These are phyloP conservation scores for Diaporthe eres DNA, from an alignment of 2,329 filamentous ascomycete genomes.

Conservation along the genomic window DNA sequence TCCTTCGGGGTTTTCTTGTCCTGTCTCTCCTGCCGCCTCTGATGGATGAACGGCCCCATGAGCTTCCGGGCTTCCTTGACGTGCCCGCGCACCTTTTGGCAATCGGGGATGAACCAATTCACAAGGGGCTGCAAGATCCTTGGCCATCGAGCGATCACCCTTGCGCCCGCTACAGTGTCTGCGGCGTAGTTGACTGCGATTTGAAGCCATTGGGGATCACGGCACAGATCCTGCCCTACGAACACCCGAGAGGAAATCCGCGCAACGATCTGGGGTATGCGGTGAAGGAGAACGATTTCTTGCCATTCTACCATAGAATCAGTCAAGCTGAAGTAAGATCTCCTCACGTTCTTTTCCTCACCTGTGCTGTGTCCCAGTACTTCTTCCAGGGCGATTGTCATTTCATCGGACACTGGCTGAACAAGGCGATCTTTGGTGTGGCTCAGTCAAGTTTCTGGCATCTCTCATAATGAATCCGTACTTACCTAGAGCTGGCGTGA, in stretches of 20 bases:
- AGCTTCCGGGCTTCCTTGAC: background rate
- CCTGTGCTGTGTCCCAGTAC: background rate
- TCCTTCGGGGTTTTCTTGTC: background rate
- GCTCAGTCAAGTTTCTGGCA: background rate
- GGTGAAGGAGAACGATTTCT: background rate
- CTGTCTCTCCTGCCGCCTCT: background rate
- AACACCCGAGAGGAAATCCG: background rate
- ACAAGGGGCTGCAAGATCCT: background rate
- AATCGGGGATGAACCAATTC: background rate
- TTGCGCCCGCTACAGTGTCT: background rate
- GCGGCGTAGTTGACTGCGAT: background rate
- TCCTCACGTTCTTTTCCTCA: background rate
- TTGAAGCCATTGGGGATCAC: background rate
- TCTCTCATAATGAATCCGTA: too few species aligned
- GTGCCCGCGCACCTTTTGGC: background rate
- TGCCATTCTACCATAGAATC: background rate
- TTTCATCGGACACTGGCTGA: background rate
- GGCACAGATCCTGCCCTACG: background rate
- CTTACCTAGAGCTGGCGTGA: too few species aligned
- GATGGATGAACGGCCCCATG: background rate
- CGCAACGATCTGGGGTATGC: background rate
- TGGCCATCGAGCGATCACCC: background rate
- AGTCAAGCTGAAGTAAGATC: background rate
- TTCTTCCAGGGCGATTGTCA: background rate
- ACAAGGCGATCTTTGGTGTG: background rate